phyloP scores from a whole-genome alignment of 1,284 basidiomycete genomes.

The Naganishia albida region DNA sequence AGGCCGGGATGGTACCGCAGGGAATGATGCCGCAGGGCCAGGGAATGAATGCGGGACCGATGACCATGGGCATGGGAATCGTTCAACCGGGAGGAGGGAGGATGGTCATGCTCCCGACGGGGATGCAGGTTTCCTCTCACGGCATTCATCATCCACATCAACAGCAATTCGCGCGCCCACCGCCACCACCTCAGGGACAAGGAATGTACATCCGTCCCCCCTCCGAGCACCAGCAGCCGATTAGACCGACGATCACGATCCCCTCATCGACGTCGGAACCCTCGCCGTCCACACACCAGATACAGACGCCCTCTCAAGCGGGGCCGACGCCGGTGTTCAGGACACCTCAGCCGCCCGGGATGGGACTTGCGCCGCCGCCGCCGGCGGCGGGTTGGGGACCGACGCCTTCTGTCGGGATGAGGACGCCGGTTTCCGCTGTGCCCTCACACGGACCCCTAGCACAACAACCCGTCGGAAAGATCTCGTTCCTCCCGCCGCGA shows the following conservation, averaged over 20 bases:
- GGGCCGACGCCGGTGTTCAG: slow-evolving; percentile 10
- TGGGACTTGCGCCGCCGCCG: slow-evolving; percentile 3
- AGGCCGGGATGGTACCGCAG: neutral
- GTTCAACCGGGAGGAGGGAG: neutral
- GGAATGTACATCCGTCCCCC: neutral
- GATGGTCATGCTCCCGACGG: slow-evolving; percentile 11
- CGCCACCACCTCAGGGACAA: neutral
- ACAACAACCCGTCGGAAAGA: neutral
- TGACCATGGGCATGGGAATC: neutral
- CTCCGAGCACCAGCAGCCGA: neutral
- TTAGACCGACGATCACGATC: slow-evolving; percentile 17
- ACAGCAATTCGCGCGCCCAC: neutral
- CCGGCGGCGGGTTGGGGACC: neutral
- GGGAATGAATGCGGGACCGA: neutral
- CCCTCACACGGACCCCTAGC: neutral
- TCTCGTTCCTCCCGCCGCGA: slow-evolving; percentile 8
- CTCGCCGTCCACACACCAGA: neutral
- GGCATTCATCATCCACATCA: neutral
- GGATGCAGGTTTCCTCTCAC: slow-evolving; percentile 6
- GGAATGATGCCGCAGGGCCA: neutral
- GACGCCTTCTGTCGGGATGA: neutral
- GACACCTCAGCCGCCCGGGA: slow-evolving; percentile 11
- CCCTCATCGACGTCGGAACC: neutral
- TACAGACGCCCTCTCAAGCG: neutral
- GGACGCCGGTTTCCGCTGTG: slow-evolving; percentile 10